Evolutionary conservation across 1,284 basidiomycete species (phyloP).

Genomic region (Peniophora sp.): DNA sequence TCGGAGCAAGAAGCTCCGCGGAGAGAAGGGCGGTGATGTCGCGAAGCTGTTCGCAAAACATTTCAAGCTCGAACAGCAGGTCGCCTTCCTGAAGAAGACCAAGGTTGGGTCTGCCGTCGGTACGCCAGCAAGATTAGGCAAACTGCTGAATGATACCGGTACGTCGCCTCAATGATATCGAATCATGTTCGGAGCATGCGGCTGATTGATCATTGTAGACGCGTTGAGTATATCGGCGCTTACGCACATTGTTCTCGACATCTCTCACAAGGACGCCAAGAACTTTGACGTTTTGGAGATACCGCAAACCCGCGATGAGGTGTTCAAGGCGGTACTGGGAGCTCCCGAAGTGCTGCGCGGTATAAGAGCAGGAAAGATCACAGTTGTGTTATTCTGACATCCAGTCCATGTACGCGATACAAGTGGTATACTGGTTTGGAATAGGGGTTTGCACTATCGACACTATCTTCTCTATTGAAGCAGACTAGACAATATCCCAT

Average conservation of each 20-base stretch:
- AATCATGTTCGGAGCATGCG: not conserved
- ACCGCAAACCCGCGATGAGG: conserved; percentile 72
- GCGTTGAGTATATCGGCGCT: conserved; percentile 62
- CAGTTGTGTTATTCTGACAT: conserved; percentile 61
- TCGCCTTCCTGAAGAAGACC: conserved; percentile 64
- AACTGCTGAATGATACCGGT: conserved; percentile 73
- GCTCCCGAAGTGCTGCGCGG: conserved; percentile 51
- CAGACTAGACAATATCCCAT: too few species aligned
- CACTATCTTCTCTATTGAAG: too few species aligned
- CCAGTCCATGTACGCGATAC: too few species aligned
- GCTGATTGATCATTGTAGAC: conserved; percentile 35
- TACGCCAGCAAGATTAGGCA: conserved; percentile 75
- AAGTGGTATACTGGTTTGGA: too few species aligned
- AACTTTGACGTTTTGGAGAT: conserved; percentile 70
- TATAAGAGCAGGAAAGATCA: conserved; percentile 63
- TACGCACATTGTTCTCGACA: conserved; percentile 74
- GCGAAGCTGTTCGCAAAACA: conserved; percentile 85
- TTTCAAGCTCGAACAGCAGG: conserved; percentile 76
- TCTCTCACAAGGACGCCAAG: conserved; percentile 65
- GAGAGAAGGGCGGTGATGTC: conserved; percentile 74
- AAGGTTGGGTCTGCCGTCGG: conserved; percentile 75
- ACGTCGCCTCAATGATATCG: conserved; percentile 15
- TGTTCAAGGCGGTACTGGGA: conserved; percentile 69
- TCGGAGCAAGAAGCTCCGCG: conserved; percentile 57
- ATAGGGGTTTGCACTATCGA: too few species aligned